Evolutionary conservation across 495 filamentous ascomycete species (phyloP).

Genomic region (Lasiosphaeriaceae sp.): DNA sequence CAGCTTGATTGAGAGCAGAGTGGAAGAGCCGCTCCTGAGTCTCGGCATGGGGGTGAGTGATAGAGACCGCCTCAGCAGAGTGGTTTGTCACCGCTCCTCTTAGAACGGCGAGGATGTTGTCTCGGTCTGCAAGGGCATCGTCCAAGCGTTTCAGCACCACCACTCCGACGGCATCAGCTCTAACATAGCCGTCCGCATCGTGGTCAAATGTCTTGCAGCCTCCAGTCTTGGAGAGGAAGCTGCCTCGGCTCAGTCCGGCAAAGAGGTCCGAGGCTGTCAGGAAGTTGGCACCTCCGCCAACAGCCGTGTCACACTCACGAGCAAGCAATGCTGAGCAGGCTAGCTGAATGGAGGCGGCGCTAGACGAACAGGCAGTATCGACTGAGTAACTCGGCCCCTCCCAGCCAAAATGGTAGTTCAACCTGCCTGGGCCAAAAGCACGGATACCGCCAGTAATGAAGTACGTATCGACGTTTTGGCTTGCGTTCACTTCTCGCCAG

Average conservation of each 20-base stretch:
- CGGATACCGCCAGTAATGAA: slow-evolving; percentile 73
- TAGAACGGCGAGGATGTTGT: slow-evolving; percentile 52
- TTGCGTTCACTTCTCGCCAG: slow-evolving; percentile 72
- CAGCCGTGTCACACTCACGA: slow-evolving; percentile 62
- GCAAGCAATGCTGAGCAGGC: slow-evolving; percentile 63
- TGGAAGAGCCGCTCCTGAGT: slow-evolving; percentile 59
- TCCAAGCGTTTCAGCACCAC: slow-evolving; percentile 47
- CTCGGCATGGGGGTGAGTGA: slow-evolving; percentile 59
- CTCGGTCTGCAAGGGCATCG: slow-evolving; percentile 44
- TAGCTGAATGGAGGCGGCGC: slow-evolving; percentile 31
- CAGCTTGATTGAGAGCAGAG: slow-evolving; percentile 53
- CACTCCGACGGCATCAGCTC: slow-evolving; percentile 31
- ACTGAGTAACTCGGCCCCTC: slow-evolving; percentile 38
- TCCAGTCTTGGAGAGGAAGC: slow-evolving; percentile 36
- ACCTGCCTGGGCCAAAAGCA: slow-evolving; percentile 57
- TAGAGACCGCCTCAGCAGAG: slow-evolving; percentile 56
- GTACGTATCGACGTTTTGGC: slow-evolving; percentile 76
- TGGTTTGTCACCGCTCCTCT: slow-evolving; percentile 49
- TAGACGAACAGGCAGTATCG: slow-evolving; percentile 42
- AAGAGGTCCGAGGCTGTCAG: slow-evolving; percentile 69
- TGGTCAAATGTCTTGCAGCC: slow-evolving; percentile 25
- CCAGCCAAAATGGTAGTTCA: slow-evolving; percentile 42
- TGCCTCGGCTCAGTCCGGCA: slow-evolving; percentile 43
- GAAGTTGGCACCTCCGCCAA: slow-evolving; percentile 60
- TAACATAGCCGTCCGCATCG: slow-evolving; percentile 47